phyloP scores from a whole-genome alignment of 164 flowering plant species.

The Chimonanthus praecox region DNA sequence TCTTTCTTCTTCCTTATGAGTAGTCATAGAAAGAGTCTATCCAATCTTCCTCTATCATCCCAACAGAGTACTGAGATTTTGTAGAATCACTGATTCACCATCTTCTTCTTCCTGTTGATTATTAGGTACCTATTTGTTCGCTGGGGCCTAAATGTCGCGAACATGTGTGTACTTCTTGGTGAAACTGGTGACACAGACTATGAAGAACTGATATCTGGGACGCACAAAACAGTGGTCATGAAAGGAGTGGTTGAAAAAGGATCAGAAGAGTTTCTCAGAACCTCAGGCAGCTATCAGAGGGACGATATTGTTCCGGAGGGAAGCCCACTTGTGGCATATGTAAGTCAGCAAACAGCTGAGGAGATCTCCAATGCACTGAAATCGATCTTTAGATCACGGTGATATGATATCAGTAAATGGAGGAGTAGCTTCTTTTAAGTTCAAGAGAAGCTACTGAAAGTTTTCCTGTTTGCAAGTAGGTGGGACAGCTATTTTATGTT shows the following conservation, averaged over 20 bases:
- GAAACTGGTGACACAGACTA: slow-evolving; percentile 89
- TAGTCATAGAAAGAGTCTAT: too few species aligned
- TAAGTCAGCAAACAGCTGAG: slow-evolving; percentile 35
- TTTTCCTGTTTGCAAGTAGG: not conserved
- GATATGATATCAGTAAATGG: not conserved
- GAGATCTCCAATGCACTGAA: slow-evolving; percentile 53
- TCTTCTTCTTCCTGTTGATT: not conserved
- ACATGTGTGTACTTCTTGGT: slow-evolving; percentile 81
- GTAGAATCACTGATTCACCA: not conserved
- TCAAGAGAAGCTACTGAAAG: not conserved
- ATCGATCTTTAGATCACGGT: slow-evolving; percentile 27
- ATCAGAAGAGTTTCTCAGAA: slow-evolving; percentile 65
- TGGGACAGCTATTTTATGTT: not conserved
- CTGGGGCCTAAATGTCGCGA: slow-evolving; percentile 84
- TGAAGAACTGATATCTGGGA: slow-evolving; percentile 78
- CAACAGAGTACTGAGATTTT: not conserved
- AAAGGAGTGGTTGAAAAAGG: slow-evolving; percentile 62
- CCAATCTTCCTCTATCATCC: too few species aligned
- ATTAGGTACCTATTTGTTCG: slow-evolving; percentile 87
- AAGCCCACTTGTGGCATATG: slow-evolving; percentile 52
- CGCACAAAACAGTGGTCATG: slow-evolving; percentile 79
- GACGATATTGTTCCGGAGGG: slow-evolving; percentile 74
- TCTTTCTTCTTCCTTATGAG: too few species aligned
- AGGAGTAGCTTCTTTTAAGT: not conserved
- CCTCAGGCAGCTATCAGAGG: slow-evolving; percentile 54